Percentiles rank a stretch among this genome's conserved stretches.
Conservation (phyloP, 164 flowering plant species). For the Vitis amurensis region DNA sequence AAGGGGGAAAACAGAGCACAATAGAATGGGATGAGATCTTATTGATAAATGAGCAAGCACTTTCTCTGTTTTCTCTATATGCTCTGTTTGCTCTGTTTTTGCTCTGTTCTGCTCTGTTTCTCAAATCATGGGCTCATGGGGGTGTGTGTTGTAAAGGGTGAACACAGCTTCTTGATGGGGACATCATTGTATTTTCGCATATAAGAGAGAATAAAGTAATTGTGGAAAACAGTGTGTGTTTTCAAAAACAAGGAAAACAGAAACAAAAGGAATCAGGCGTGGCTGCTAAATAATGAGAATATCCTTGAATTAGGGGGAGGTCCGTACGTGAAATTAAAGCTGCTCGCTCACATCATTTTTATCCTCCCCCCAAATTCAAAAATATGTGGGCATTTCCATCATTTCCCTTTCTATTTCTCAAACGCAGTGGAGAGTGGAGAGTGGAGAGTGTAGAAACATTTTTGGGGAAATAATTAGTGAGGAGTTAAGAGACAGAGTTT, state of each 20-base stretch:
- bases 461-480: too few species aligned
- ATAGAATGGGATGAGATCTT: too few species aligned
- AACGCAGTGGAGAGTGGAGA: background rate
- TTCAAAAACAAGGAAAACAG: background rate
- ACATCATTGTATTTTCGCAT: constrained; percentile 14
- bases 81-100: too few species aligned
- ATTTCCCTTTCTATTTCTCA: constrained; percentile 3
- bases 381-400: constrained; percentile 18
- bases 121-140: too few species aligned
- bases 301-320: constrained; percentile 25
- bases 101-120: too few species aligned
- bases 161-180: constrained; percentile 1
- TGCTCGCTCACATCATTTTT: constrained; percentile 24
- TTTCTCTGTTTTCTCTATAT: too few species aligned
- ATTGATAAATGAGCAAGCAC: too few species aligned
- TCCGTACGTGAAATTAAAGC: constrained; percentile 26
- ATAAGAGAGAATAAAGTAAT: constrained; percentile 1
- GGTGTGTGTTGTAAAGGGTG: background rate
- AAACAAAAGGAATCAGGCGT: constrained; percentile 38
- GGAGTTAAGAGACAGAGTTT: background rate
- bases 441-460: background rate
- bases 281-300: constrained; percentile 38
- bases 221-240: constrained; percentile 2
- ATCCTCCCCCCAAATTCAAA: constrained; percentile 24
- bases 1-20: too few species aligned